Evolutionary conservation across 331 rosid genomes (phyloP).

Genomic region (Saraca asoca): DNA sequence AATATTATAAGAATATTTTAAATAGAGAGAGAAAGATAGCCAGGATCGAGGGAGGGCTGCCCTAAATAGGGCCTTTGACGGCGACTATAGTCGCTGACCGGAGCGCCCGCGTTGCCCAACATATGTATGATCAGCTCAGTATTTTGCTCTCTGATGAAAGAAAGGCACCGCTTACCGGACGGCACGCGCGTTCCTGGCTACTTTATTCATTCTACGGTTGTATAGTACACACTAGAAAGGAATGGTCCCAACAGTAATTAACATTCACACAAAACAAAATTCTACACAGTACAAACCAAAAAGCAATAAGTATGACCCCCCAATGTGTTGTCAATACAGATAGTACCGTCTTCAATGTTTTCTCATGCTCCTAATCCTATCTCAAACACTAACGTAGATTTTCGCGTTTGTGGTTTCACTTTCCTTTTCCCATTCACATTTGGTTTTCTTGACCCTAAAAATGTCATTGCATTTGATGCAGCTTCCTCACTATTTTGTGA

Average conservation of each 20-base stretch:
- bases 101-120: constrained; percentile 56
- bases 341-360: not conserved
- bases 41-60: constrained; percentile 31
- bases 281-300: not conserved
- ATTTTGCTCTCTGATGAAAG: not conserved
- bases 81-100: constrained; percentile 50
- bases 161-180: constrained; percentile 50
- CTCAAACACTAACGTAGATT: constrained; percentile 1
- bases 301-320: not conserved
- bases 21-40: constrained; percentile 27
- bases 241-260: constrained; percentile 28
- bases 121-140: constrained; percentile 11
- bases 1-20: no score
- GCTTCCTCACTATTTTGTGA: no score
- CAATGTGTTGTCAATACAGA: constrained; percentile 16
- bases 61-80: constrained; percentile 42
- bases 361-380: constrained; percentile 3
- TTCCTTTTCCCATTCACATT: constrained; percentile 37
- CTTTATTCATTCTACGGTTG: constrained; percentile 2
- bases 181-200: constrained; percentile 71
- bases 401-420: constrained; percentile 17
- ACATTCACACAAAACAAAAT: constrained; percentile 11
- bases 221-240: not conserved
- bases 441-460: constrained; percentile 39
- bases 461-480: not conserved